Percentiles rank a stretch among this genome's conserved stretches.
Evolutionary conservation across 2,329 filamentous ascomycete species (phyloP).

Genomic region (Talaromyces amestolkiae): DNA sequence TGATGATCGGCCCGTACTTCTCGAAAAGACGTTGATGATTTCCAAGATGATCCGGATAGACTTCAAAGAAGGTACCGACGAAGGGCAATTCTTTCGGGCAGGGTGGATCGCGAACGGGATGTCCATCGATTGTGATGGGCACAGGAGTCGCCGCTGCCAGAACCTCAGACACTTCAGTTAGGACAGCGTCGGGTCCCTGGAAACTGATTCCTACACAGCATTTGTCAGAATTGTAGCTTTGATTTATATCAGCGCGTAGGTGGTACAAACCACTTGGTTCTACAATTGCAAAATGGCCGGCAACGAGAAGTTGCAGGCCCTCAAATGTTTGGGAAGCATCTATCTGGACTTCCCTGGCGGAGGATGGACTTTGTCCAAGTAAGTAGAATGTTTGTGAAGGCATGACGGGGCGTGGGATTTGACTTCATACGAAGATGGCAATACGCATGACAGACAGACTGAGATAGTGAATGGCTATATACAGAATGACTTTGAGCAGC

Average conservation of each 20-base stretch:
- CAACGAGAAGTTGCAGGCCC: not conserved
- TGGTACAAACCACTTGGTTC: too few species aligned
- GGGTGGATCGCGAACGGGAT: slow-evolving; percentile 23
- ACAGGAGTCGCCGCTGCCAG: not conserved
- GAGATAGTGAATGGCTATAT: too few species aligned
- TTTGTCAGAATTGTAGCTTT: too few species aligned
- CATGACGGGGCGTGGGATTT: not conserved
- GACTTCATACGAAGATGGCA: too few species aligned
- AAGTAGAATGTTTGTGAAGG: not conserved
- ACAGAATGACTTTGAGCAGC: too few species aligned
- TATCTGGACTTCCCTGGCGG: not conserved
- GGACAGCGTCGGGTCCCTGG: not conserved
- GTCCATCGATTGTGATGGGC: not conserved
- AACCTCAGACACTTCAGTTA: not conserved
- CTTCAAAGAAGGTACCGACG: slow-evolving; percentile 55
- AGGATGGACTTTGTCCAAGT: not conserved
- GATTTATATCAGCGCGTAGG: too few species aligned
- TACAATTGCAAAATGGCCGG: slow-evolving; percentile 6
- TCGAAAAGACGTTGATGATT: slow-evolving; percentile 57
- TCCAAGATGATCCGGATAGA: slow-evolving; percentile 58
- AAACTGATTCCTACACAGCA: too few species aligned
- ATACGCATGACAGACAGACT: too few species aligned
- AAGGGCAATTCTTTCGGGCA: slow-evolving; percentile 30
- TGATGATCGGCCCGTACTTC: slow-evolving; percentile 53
- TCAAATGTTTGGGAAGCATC: not conserved